Percentiles rank a stretch among this genome's conserved stretches.
Evolutionary conservation across 352 stramenopile genomes (phyloP).

Genomic region (Globisporangium takayamanum): DNA sequence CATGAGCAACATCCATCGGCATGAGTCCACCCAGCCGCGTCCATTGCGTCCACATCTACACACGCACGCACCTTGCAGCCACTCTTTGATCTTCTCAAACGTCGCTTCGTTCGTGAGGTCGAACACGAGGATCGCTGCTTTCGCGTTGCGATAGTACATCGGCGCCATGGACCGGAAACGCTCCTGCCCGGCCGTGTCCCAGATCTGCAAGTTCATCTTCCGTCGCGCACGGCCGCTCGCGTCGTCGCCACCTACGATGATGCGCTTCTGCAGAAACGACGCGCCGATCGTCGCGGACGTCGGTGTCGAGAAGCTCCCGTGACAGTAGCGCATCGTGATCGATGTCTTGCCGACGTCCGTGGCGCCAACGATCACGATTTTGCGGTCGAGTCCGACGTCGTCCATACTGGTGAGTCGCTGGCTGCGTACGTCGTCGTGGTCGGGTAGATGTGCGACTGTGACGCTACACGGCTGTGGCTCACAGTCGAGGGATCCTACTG

Average conservation of each 20-base stretch:
- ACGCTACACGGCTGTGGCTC: no score
- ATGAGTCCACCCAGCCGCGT: no score
- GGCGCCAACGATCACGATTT: conserved; percentile 85
- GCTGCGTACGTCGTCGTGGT: neutral
- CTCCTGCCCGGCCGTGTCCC: conserved; percentile 76
- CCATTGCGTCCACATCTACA: neutral
- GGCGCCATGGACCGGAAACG: conserved; percentile 84
- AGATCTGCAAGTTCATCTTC: conserved; percentile 87
- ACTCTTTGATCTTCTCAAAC: conserved; percentile 86
- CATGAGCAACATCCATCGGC: neutral
- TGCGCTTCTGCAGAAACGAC: conserved; percentile 84
- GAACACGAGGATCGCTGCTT: conserved; percentile 84
- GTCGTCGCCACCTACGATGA: conserved; percentile 53
- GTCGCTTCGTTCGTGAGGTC: conserved; percentile 68
- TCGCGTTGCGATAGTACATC: conserved; percentile 89
- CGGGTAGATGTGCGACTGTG: no score
- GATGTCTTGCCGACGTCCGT: conserved; percentile 88
- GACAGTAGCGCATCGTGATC: conserved; percentile 86
- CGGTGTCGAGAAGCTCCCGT: conserved; percentile 78
- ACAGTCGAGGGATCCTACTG: neutral
- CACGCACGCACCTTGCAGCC: conserved; percentile 54
- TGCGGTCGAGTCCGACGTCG: conserved; percentile 82
- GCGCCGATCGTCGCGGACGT: conserved; percentile 82
- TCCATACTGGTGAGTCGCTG: conserved; percentile 44
- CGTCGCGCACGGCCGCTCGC: conserved; percentile 23